Percentiles rank a stretch among this genome's conserved stretches.
phyloP scores from a whole-genome alignment of 345 rosid species.

The Citrus sp. region DNA sequence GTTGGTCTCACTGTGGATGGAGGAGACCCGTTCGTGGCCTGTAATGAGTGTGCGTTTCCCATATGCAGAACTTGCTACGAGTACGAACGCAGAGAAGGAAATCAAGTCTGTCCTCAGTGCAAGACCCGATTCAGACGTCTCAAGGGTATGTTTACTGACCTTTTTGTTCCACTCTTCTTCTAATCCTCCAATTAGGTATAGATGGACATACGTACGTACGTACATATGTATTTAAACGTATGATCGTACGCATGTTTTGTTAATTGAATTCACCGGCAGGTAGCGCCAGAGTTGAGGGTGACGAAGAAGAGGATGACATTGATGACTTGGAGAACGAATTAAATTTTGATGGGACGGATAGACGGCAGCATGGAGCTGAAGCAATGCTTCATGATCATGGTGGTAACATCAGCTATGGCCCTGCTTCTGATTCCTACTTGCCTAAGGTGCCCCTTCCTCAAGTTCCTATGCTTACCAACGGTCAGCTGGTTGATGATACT shows the following conservation, averaged over 20 bases:
- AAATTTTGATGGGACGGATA: slow-evolving; percentile 28
- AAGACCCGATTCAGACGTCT: slow-evolving; percentile 60
- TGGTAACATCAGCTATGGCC: slow-evolving; percentile 24
- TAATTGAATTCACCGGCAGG: slow-evolving; percentile 29
- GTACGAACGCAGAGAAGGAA: slow-evolving; percentile 57
- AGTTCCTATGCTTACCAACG: slow-evolving; percentile 37
- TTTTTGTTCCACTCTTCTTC: background rate
- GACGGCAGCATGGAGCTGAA: slow-evolving; percentile 24
- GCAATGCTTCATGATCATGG: slow-evolving; percentile 18
- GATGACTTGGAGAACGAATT: slow-evolving; percentile 87
- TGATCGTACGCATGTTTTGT: background rate
- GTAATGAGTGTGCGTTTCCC: slow-evolving; percentile 66
- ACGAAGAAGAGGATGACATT: slow-evolving; percentile 78
- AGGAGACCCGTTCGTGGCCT: slow-evolving; percentile 50
- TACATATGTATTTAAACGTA: no score
- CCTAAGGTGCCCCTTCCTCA: slow-evolving; percentile 20
- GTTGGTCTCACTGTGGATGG: slow-evolving; percentile 39
- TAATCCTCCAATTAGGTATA: background rate
- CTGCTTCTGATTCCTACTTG: slow-evolving; percentile 22
- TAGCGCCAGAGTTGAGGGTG: slow-evolving; percentile 71
- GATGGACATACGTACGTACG: no score
- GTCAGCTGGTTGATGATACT: slow-evolving; percentile 38
- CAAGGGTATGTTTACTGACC: slow-evolving; percentile 28
- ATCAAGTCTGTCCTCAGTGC: slow-evolving; percentile 56
- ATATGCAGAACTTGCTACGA: slow-evolving; percentile 58